Evolutionary conservation across 2,329 filamentous ascomycete species (phyloP).

Genomic region (Blastomyces silverae): DNA sequence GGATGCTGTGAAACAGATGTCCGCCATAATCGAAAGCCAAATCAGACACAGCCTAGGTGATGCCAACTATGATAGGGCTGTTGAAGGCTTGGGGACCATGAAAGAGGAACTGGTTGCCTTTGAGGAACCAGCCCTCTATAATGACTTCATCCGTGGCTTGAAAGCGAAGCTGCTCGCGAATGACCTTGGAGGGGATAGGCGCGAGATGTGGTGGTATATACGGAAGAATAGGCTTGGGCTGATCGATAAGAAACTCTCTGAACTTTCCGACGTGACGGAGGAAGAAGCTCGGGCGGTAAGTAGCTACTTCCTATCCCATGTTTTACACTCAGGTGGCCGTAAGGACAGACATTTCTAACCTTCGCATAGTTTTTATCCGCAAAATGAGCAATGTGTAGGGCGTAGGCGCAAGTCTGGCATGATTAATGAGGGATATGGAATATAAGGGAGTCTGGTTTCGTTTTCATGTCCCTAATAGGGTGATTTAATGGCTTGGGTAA

Average conservation of each 20-base stretch:
- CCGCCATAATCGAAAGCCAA: constrained; percentile 59
- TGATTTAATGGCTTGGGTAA: background rate
- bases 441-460: background rate
- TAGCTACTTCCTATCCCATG: background rate
- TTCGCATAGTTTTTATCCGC: constrained; percentile 23
- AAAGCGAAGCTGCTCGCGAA: constrained; percentile 65
- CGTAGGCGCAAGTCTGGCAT: background rate
- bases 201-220: constrained; percentile 75
- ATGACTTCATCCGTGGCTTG: constrained; percentile 61
- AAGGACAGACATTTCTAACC: constrained; percentile 13
- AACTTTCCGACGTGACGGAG: constrained; percentile 58
- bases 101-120: constrained; percentile 67
- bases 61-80: constrained; percentile 62
- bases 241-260: constrained; percentile 58
- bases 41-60: constrained; percentile 70
- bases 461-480: background rate
- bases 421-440: background rate
- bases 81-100: constrained; percentile 71
- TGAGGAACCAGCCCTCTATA: constrained; percentile 71
- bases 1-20: constrained; percentile 68
- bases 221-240: constrained; percentile 62
- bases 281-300: constrained; percentile 60
- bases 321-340: background rate
- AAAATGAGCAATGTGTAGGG: constrained; percentile 16
- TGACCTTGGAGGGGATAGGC: constrained; percentile 66